These are phyloP conservation scores for Solanum chaucha DNA, from an alignment of 257 asterid species.

Conservation along the genomic window DNA sequence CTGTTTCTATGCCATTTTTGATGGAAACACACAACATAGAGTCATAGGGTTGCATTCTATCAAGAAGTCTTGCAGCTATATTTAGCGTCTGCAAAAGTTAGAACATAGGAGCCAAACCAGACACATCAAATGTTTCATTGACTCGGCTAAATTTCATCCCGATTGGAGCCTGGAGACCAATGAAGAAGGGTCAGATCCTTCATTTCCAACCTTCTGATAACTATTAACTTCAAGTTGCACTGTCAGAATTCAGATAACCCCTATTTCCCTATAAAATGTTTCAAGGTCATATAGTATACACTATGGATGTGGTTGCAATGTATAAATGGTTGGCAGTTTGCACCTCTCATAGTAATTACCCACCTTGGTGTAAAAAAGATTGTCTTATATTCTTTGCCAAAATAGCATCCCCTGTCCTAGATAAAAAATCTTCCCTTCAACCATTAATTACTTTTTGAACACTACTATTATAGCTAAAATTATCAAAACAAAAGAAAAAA, in stretches of 20 bases:
- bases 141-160: background rate
- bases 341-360: background rate
- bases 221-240: background rate
- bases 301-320: background rate
- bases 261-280: background rate
- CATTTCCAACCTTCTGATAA: background rate
- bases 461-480: background rate
- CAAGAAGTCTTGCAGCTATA: background rate
- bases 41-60: background rate
- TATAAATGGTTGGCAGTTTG: background rate
- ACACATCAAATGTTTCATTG: background rate
- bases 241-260: background rate
- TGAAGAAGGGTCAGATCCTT: background rate
- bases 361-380: background rate
- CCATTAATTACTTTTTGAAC: background rate
- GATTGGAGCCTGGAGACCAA: background rate
- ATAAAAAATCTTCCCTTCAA: background rate
- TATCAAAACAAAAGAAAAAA: background rate
- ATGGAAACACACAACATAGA: background rate
- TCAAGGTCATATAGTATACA: background rate
- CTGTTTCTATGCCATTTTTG: background rate
- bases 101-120: background rate
- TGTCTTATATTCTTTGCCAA: background rate
- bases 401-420: background rate
- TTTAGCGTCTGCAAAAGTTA: background rate